Evolutionary conservation across 1,139 yeast species (phyloP).

Genomic region (Blastobotrys serpentis): DNA sequence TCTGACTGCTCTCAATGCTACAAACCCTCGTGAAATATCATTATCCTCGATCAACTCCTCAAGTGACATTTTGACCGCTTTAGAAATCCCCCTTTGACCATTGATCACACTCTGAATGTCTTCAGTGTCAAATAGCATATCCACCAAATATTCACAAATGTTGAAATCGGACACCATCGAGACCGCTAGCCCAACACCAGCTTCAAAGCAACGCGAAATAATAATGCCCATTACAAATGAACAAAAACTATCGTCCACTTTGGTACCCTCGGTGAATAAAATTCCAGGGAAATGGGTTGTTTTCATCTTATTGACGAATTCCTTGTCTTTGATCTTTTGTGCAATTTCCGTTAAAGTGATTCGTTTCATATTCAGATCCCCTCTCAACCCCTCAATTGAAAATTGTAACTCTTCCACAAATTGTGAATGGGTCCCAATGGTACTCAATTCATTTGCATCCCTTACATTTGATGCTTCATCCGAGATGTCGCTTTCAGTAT

Average conservation of each 20-base stretch:
- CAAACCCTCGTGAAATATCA: slow-evolving; percentile 21
- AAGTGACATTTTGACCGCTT: slow-evolving; percentile 17
- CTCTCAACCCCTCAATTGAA: slow-evolving; percentile 39
- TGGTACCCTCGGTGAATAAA: slow-evolving; percentile 21
- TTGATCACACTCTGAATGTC: slow-evolving; percentile 19
- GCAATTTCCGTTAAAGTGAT: slow-evolving; percentile 35
- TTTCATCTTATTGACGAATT: slow-evolving; percentile 27
- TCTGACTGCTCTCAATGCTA: slow-evolving; percentile 22
- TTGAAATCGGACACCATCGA: slow-evolving; percentile 17
- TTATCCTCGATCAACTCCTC: slow-evolving; percentile 17
- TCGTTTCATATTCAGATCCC: slow-evolving; percentile 20
- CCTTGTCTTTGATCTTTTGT: slow-evolving; percentile 23
- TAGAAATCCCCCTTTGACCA: slow-evolving; percentile 14
- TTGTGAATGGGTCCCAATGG: slow-evolving; percentile 40
- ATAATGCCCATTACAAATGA: slow-evolving; percentile 24
- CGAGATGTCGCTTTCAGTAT: neutral
- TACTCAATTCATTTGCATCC: slow-evolving; percentile 38
- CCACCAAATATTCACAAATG: slow-evolving; percentile 21
- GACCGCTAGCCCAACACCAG: slow-evolving; percentile 18
- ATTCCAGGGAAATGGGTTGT: slow-evolving; percentile 24
- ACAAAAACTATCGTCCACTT: slow-evolving; percentile 14
- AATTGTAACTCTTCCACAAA: slow-evolving; percentile 40
- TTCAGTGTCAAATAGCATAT: slow-evolving; percentile 23
- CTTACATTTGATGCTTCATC: neutral
- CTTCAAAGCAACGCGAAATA: slow-evolving; percentile 19